phyloP scores from a whole-genome alignment of 2,329 filamentous ascomycete species.

The Claviceps pazoutovae region DNA sequence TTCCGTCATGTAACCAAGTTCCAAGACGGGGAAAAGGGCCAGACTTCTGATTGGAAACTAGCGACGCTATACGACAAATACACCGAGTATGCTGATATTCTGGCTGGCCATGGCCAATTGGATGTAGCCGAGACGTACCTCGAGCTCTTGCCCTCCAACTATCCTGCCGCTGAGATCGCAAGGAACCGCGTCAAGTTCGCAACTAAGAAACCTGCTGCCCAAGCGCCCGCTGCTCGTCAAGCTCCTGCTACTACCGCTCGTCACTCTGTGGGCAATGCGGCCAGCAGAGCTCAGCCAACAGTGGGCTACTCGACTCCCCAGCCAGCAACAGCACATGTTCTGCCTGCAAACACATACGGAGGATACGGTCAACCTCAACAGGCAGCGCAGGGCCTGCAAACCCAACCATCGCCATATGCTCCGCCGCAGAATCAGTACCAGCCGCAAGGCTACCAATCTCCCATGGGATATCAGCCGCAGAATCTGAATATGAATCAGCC shows the following conservation, averaged over 20 bases:
- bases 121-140: conserved; percentile 83
- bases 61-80: conserved; percentile 84
- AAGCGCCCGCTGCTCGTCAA: conserved; percentile 3
- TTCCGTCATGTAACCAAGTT: conserved; percentile 94
- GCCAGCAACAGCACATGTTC: conserved; percentile 12
- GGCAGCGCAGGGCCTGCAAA: conserved; percentile 14
- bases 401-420: conserved; percentile 22
- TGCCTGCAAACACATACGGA: conserved; percentile 18
- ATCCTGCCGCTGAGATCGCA: conserved; percentile 76
- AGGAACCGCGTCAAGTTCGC: conserved; percentile 75
- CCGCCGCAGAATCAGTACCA: conserved; percentile 24
- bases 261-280: conserved; percentile 9
- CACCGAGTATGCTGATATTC: conserved; percentile 89
- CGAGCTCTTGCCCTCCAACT: conserved; percentile 67
- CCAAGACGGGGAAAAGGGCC: conserved; percentile 58
- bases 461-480: conserved; percentile 38
- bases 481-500: conserved; percentile 20
- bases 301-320: conserved; percentile 37
- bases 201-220: conserved; percentile 38
- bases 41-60: conserved; percentile 77
- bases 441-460: conserved; percentile 10
- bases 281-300: conserved; percentile 13
- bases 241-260: conserved; percentile 4
- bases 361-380: conserved; percentile 9
- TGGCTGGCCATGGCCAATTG: conserved; percentile 79